Base-by-base conservation (phyloP, 202 grass and related monocot species). In the Schoenoplectus tabernaemontani region DNA sequence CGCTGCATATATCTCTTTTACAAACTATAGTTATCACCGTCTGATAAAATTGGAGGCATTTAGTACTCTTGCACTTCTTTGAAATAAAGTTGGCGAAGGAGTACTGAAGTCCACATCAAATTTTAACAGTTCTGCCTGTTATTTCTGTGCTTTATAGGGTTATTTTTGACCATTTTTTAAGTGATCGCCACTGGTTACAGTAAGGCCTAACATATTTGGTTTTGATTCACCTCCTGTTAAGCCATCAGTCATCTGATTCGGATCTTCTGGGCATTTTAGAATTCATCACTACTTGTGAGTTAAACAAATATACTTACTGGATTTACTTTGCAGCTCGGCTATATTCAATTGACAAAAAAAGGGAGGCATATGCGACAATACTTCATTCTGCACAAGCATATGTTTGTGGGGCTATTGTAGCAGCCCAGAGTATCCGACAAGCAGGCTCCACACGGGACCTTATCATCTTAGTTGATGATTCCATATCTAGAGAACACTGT, bases 361-460 rank as follows among this genome's bases (percentile, higher is more conserved):
- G 91, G 64, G 93, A 93, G 78, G 93, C 93, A 48, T 97, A 91
- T 57, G 93, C 89, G 28, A 97, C 93, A 17, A 97, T 97, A 84
- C 82, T 97, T 80, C 93, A 97, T 88, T 97, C 93, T 11, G 93
- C 91, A 39, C 88, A 90, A 15, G 83, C 86, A 15, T 97, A 97
- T 77, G 93, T 93, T 60, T 97, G 93, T 0, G 93, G 93, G 48
- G 93, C 93, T 2, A 97, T 97, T 19, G 60, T 90, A 50, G 93
- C 91, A 37, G 93, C 93, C 38, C 91, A 93, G 62, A 97, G 93
- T 70, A 97, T 97, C 85, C 88, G 93, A 46, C 89, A 88, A 81
- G 85, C 91, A 10, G 93, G 93, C 26, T 97, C 93, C 38, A 91
- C 89, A 13, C 79, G 93, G 28, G 93, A 97, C 87, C 84, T 97